Percentiles rank a stretch among this genome's conserved stretches.
phyloP scores from a whole-genome alignment of 2,329 filamentous ascomycete species.

The Diaporthe sp. region DNA sequence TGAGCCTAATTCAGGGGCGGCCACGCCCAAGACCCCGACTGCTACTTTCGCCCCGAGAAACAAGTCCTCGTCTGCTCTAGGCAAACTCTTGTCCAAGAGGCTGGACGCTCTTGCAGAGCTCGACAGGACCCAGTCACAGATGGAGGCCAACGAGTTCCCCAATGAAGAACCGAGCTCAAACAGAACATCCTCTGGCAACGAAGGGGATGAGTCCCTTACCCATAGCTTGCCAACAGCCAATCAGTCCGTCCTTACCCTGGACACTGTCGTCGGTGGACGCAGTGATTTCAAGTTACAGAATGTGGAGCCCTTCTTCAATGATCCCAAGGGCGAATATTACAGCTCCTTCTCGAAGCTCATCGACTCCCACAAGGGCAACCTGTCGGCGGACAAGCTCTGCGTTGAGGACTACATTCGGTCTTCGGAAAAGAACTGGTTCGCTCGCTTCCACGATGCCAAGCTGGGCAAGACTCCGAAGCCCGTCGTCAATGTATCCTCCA shows the following conservation, averaged over 20 bases:
- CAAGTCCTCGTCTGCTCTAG: conserved; percentile 27
- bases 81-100: conserved; percentile 33
- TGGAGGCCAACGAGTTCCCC: conserved; percentile 46
- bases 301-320: conserved; percentile 77
- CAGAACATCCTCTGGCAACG: conserved; percentile 34
- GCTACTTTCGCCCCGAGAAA: neutral
- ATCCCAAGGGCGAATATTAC: conserved; percentile 73
- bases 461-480: conserved; percentile 57
- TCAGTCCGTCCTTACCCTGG: conserved; percentile 61
- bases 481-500: conserved; percentile 37
- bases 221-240: conserved; percentile 28
- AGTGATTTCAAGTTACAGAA: conserved; percentile 75
- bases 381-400: conserved; percentile 71
- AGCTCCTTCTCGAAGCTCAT: conserved; percentile 70
- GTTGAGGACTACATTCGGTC: conserved; percentile 76
- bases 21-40: conserved; percentile 10
- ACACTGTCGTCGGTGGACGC: conserved; percentile 72
- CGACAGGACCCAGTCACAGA: conserved; percentile 29
- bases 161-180: conserved; percentile 43
- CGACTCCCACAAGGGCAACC: conserved; percentile 65
- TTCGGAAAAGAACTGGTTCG: conserved; percentile 78
- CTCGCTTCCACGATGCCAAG: conserved; percentile 69
- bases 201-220: conserved; percentile 17
- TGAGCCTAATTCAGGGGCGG: conserved; percentile 28
- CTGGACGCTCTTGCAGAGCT: conserved; percentile 34